A percentile compares a stretch with the other conserved stretches of the same genome.
phyloP scores from a whole-genome alignment of 2,329 filamentous ascomycete species.

The Sporothrix globosa region DNA sequence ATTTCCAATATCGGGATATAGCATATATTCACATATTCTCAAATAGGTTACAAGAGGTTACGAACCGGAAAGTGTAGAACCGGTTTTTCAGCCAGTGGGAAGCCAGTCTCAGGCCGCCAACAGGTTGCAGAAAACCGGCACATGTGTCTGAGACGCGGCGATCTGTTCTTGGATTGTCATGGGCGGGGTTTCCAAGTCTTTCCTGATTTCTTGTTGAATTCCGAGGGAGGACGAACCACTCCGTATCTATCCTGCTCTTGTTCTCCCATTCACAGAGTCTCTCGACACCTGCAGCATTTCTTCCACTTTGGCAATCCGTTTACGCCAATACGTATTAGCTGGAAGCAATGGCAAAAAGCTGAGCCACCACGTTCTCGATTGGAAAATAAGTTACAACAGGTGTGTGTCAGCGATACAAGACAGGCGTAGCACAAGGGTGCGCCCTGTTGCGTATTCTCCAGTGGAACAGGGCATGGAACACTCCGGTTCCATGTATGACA shows the following conservation, averaged over 20 bases:
- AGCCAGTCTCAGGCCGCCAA: neutral
- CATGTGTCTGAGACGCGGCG: conserved; percentile 20
- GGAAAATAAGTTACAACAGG: neutral
- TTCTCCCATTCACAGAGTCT: neutral
- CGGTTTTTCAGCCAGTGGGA: neutral
- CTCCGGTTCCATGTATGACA: too few species aligned
- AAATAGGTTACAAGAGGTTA: neutral
- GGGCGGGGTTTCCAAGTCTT: neutral
- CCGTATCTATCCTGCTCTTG: neutral
- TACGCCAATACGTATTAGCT: neutral
- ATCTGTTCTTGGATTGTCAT: conserved; percentile 7
- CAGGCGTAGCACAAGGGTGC: neutral
- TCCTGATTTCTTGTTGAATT: neutral
- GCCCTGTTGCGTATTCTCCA: neutral
- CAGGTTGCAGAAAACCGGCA: neutral
- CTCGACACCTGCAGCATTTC: neutral
- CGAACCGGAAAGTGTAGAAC: neutral
- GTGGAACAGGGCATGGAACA: neutral
- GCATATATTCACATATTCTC: neutral
- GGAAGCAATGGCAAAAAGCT: conserved; percentile 8
- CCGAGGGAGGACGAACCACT: neutral
- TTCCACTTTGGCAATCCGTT: neutral
- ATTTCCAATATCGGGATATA: neutral
- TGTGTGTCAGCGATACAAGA: neutral
- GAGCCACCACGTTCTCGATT: neutral